phyloP scores from a whole-genome alignment of 805 yeast genomes.

The Isabelozyma heimii region DNA sequence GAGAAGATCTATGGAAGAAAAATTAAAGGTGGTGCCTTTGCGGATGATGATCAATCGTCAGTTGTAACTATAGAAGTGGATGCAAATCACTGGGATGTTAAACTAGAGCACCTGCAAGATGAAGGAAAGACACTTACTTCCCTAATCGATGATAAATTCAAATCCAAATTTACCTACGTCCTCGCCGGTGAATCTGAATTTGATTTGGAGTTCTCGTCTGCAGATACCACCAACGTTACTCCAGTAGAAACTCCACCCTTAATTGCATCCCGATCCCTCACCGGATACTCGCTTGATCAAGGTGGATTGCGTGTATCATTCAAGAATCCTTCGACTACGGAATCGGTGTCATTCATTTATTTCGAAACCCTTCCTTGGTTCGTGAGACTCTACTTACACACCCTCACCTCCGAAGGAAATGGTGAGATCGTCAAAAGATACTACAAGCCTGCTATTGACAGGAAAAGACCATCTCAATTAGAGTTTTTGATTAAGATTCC shows the following conservation, averaged over 20 bases:
- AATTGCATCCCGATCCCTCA: slow-evolving; percentile 75
- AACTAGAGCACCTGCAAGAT: slow-evolving; percentile 9
- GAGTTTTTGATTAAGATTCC: slow-evolving; percentile 71
- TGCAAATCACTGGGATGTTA: slow-evolving; percentile 47
- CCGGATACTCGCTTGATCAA: slow-evolving; percentile 87
- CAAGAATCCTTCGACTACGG: slow-evolving; percentile 55
- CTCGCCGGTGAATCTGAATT: slow-evolving; percentile 28
- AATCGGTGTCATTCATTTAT: slow-evolving; percentile 52
- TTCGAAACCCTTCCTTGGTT: slow-evolving; percentile 93
- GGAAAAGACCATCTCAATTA: slow-evolving; percentile 77
- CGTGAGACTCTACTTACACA: slow-evolving; percentile 76
- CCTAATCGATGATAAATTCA: not conserved
- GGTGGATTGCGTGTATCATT: slow-evolving; percentile 86
- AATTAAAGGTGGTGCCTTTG: slow-evolving; percentile 62
- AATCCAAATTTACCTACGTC: slow-evolving; percentile 4
- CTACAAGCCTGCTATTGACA: slow-evolving; percentile 76
- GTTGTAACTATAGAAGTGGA: slow-evolving; percentile 43
- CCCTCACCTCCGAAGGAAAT: slow-evolving; percentile 40
- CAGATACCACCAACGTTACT: slow-evolving; percentile 42
- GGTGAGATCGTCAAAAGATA: slow-evolving; percentile 46
- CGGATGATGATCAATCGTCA: slow-evolving; percentile 42
- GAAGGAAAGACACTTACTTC: slow-evolving; percentile 6
- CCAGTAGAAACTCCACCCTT: slow-evolving; percentile 56
- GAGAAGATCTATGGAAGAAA: slow-evolving; percentile 67
- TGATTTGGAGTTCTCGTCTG: slow-evolving; percentile 42